phyloP scores from a whole-genome alignment of 1,139 yeast genomes.

The Candida tunisiensis region DNA sequence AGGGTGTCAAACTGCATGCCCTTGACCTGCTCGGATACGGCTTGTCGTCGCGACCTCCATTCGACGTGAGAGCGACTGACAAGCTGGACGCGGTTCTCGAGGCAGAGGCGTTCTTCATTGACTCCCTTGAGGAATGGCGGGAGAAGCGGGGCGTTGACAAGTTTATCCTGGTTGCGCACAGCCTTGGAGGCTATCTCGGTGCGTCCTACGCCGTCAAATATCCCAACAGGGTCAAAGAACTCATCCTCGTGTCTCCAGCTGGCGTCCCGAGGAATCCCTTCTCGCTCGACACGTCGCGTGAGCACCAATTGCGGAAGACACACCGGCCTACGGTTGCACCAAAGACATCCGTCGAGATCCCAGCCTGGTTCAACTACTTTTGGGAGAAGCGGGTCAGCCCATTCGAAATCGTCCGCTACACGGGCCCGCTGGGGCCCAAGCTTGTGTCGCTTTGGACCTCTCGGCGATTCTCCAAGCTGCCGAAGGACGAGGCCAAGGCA shows the following conservation, averaged over 20 bases:
- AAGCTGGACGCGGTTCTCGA: slow-evolving; percentile 14
- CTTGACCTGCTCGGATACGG: slow-evolving; percentile 83
- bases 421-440: slow-evolving; percentile 25
- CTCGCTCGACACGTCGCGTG: slow-evolving; percentile 8
- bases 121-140: slow-evolving; percentile 80
- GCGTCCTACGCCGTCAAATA: slow-evolving; percentile 62
- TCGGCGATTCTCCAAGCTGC: slow-evolving; percentile 20
- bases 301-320: slow-evolving; percentile 1
- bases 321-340: not conserved
- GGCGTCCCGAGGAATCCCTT: slow-evolving; percentile 37
- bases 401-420: slow-evolving; percentile 20
- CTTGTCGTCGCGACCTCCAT: slow-evolving; percentile 46
- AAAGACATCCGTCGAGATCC: slow-evolving; percentile 3
- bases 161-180: slow-evolving; percentile 74
- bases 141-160: slow-evolving; percentile 27
- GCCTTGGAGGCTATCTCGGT: slow-evolving; percentile 83
- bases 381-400: slow-evolving; percentile 26
- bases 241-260: slow-evolving; percentile 74
- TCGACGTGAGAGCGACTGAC: slow-evolving; percentile 17
- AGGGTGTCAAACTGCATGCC: slow-evolving; percentile 41
- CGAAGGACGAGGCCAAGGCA: slow-evolving; percentile 10
- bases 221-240: slow-evolving; percentile 45
- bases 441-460: slow-evolving; percentile 25
- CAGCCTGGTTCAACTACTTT: slow-evolving; percentile 18
- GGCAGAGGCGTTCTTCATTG: slow-evolving; percentile 63